Evolutionary conservation across 1,284 basidiomycete genomes (phyloP).

Genomic region (Apiotrichum akiyoshidainum): DNA sequence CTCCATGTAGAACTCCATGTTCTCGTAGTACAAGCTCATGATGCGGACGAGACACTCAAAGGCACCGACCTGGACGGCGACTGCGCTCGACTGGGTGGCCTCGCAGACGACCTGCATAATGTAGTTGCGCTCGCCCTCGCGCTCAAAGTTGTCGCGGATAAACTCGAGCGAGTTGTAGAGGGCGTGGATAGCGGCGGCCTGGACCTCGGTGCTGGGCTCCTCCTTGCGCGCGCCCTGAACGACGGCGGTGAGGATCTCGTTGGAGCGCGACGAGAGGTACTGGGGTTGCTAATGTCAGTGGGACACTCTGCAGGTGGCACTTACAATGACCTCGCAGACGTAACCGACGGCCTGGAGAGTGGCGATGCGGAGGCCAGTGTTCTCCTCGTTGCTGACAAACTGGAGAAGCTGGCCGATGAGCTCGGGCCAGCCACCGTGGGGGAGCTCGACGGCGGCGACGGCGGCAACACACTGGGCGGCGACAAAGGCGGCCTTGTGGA

Average conservation of each 20-base stretch:
- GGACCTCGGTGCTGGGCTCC: constrained; percentile 88
- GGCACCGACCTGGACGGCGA: constrained; percentile 81
- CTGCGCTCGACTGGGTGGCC: constrained; percentile 80
- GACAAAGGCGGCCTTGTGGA: constrained; percentile 73
- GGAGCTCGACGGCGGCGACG: constrained; percentile 89
- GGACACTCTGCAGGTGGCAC: constrained; percentile 37
- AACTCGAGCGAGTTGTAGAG: constrained; percentile 97
- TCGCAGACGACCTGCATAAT: constrained; percentile 99
- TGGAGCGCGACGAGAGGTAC: constrained; percentile 80
- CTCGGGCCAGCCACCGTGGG: constrained; percentile 81
- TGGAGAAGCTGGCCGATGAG: constrained; percentile 83
- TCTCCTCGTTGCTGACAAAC: constrained; percentile 75
- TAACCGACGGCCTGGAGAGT: constrained; percentile 94
- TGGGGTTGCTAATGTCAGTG: constrained; percentile 70
- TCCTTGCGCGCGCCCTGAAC: constrained; percentile 97
- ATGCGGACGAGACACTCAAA: constrained; percentile 95
- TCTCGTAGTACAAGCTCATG: constrained; percentile 98
- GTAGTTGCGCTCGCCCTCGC: constrained; percentile 98
- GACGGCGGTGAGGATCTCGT: constrained; percentile 97
- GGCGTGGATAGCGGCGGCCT: constrained; percentile 89
- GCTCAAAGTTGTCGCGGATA: constrained; percentile 94
- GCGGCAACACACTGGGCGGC: constrained; percentile 92
- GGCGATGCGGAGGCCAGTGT: constrained; percentile 76
- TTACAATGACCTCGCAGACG: constrained; percentile 91
- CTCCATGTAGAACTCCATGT: constrained; percentile 99